Evolutionary conservation across 2,329 filamentous ascomycete genomes (phyloP).

Genomic region (Ophiostoma tasmaniense): DNA sequence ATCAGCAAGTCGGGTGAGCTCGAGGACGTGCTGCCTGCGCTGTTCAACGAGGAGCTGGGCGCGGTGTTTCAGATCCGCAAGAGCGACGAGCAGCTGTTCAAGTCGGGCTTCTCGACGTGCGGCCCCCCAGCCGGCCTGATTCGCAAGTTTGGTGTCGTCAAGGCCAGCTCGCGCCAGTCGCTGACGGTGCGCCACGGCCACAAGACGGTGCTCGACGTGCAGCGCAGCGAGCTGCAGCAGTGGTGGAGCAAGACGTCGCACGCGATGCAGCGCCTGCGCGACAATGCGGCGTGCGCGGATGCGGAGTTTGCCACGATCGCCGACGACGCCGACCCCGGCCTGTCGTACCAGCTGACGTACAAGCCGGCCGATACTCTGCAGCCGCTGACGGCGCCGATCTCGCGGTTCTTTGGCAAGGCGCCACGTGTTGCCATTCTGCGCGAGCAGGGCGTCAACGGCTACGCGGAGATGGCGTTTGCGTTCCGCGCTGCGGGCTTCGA

Average conservation of each 20-base stretch:
- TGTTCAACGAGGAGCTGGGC: slow-evolving; percentile 95
- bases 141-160: slow-evolving; percentile 73
- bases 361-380: slow-evolving; percentile 69
- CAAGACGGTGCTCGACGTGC: slow-evolving; percentile 58
- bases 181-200: slow-evolving; percentile 67
- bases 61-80: slow-evolving; percentile 92
- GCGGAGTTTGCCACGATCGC: slow-evolving; percentile 68
- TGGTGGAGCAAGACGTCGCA: slow-evolving; percentile 84
- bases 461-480: slow-evolving; percentile 96
- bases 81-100: slow-evolving; percentile 75
- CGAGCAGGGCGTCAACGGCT: slow-evolving; percentile 91
- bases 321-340: slow-evolving; percentile 69
- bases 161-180: slow-evolving; percentile 59
- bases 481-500: slow-evolving; percentile 89
- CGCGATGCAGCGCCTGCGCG: slow-evolving; percentile 81
- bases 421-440: slow-evolving; percentile 84
- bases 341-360: slow-evolving; percentile 76
- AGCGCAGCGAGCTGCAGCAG: slow-evolving; percentile 68
- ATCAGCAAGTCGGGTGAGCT: slow-evolving; percentile 54
- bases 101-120: slow-evolving; percentile 82
- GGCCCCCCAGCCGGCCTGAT: slow-evolving; percentile 75
- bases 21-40: slow-evolving; percentile 59
- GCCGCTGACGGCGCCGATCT: slow-evolving; percentile 56
- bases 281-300: slow-evolving; percentile 81
- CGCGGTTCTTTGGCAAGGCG: slow-evolving; percentile 45